Conservation (phyloP, 2,329 filamentous ascomycete species). For the Sporothrix dimorphospora region DNA sequence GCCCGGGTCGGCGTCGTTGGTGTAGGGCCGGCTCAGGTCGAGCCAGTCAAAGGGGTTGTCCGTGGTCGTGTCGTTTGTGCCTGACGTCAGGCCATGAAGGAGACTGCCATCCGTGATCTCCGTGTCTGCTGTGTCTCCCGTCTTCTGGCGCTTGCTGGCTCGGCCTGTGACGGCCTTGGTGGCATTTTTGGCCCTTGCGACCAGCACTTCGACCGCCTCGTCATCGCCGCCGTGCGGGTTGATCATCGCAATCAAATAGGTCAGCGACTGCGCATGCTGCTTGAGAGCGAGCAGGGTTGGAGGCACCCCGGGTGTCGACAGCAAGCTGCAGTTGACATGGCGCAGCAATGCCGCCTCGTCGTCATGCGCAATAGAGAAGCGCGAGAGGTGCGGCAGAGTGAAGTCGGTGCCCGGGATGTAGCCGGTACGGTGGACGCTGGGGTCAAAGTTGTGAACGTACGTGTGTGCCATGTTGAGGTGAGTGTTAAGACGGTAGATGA, state of each 20-base stretch:
- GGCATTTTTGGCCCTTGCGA: not conserved
- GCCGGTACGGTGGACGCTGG: slow-evolving; percentile 30
- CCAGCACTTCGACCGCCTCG: slow-evolving; percentile 26
- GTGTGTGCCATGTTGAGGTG: slow-evolving; percentile 32
- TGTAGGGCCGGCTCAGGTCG: slow-evolving; percentile 54
- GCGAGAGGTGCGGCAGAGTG: slow-evolving; percentile 47
- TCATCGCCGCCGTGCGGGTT: slow-evolving; percentile 39
- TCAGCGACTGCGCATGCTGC: slow-evolving; percentile 62
- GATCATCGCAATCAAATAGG: slow-evolving; percentile 55
- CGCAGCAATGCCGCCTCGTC: slow-evolving; percentile 42
- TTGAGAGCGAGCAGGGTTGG: slow-evolving; percentile 62
- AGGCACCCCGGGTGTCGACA: slow-evolving; percentile 55
- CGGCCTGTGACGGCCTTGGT: not conserved
- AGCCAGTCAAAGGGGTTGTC: slow-evolving; percentile 62
- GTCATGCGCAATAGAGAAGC: slow-evolving; percentile 43
- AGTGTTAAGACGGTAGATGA: not conserved
- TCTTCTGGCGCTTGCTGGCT: not conserved
- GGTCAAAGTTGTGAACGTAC: slow-evolving; percentile 32
- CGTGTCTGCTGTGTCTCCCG: too few species aligned
- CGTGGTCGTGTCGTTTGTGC: not conserved
- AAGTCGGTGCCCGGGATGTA: slow-evolving; percentile 46
- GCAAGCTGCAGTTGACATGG: slow-evolving; percentile 61
- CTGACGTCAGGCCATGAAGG: not conserved
- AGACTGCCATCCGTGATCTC: not conserved
- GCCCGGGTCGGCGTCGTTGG: slow-evolving; percentile 48